phyloP scores from a whole-genome alignment of 805 yeast genomes.

The Ogataea degrootiae region DNA sequence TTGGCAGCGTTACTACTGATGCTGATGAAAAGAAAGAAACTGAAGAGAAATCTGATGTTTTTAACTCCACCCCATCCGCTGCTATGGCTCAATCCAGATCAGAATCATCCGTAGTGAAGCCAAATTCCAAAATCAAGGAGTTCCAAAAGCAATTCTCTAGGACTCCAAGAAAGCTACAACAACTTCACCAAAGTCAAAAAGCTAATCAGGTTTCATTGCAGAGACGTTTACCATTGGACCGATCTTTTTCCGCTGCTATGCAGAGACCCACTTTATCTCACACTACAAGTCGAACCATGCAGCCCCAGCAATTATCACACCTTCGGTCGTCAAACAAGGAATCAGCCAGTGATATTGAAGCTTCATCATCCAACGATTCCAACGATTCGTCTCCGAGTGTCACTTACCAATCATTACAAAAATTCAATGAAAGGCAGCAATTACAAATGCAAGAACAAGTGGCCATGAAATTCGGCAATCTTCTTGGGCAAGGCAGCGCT shows the following conservation, averaged over 20 bases:
- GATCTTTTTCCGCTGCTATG: too few relatives aligned
- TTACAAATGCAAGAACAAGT: conserved; percentile 2
- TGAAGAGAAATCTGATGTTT: background rate
- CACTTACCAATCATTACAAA: conserved; percentile 1
- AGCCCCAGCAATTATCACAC: background rate
- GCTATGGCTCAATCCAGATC: background rate
- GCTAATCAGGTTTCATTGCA: too few relatives aligned
- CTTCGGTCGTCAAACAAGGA: background rate
- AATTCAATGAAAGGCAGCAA: conserved; percentile 1
- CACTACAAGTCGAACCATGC: too few relatives aligned
- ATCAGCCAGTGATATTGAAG: background rate
- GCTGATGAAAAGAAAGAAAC: too few relatives aligned
- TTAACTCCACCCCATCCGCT: background rate
- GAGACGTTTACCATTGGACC: too few relatives aligned
- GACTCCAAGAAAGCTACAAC: background rate
- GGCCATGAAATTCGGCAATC: too few relatives aligned
- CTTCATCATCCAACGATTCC: background rate
- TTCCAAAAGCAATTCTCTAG: background rate
- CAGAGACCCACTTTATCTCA: too few relatives aligned
- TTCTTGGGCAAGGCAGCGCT: too few relatives aligned
- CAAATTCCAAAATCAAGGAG: background rate
- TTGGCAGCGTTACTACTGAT: too few relatives aligned
- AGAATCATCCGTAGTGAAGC: background rate
- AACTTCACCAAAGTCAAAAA: background rate
- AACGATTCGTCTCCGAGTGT: background rate